These are phyloP conservation scores for Vanilla planifolia DNA, from an alignment of 106 monocot genomes.

Conservation along the genomic window DNA sequence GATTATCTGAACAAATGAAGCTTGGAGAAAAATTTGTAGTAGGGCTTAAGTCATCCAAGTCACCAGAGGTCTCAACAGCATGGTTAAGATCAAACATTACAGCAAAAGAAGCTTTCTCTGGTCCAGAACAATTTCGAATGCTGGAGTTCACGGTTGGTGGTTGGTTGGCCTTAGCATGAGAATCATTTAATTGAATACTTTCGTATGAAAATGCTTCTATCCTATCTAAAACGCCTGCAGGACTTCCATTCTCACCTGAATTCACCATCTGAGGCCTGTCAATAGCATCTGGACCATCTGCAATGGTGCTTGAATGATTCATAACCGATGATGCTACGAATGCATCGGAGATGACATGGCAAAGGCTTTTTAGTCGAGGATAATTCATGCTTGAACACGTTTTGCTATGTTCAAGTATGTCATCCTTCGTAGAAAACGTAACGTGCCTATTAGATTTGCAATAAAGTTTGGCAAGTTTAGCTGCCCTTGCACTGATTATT, in stretches of 20 bases:
- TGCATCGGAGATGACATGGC: constrained; percentile 44
- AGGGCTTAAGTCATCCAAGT: not conserved
- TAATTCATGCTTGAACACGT: constrained; percentile 21
- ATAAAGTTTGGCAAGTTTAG: constrained; percentile 2
- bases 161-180: constrained; percentile 7
- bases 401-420: constrained; percentile 14
- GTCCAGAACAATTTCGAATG: constrained; percentile 3
- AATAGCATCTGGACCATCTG: constrained; percentile 5
- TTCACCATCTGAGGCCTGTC: constrained; percentile 7
- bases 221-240: constrained; percentile 4
- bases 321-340: constrained; percentile 37
- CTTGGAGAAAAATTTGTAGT: constrained; percentile 1
- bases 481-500: constrained; percentile 15
- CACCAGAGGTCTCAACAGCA: constrained; percentile 7
- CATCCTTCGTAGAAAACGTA: constrained; percentile 35
- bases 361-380: constrained; percentile 39
- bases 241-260: constrained; percentile 6
- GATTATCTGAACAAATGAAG: constrained; percentile 6
- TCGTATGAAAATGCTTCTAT: constrained; percentile 5
- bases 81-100: constrained; percentile 26
- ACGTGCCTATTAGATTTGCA: constrained; percentile 24
- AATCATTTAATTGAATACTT: constrained; percentile 8
- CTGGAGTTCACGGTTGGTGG: not conserved
- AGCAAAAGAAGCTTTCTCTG: constrained; percentile 7
- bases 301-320: constrained; percentile 6